Evolutionary conservation across 2,329 filamentous ascomycete genomes (phyloP).

Genomic region (Botrytis fragariae): DNA sequence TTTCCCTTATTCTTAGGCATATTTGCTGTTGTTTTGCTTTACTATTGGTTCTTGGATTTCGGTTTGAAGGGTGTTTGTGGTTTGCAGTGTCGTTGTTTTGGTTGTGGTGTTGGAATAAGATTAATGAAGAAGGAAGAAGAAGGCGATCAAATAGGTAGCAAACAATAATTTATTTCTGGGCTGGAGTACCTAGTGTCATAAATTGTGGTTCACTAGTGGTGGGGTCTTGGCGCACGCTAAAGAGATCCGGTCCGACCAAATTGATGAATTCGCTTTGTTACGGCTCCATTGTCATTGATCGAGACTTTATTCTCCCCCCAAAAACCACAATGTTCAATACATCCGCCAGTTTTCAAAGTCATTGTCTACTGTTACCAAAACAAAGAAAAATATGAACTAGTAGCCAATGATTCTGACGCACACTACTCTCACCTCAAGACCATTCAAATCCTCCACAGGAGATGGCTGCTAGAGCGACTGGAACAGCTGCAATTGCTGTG

Average conservation of each 20-base stretch:
- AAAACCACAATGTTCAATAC: background rate
- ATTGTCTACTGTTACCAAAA: background rate
- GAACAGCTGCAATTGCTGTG: background rate
- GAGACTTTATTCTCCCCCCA: background rate
- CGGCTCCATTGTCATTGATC: background rate
- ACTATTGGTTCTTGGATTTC: conserved; percentile 7
- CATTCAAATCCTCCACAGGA: background rate
- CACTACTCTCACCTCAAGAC: background rate
- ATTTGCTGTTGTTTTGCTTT: conserved; percentile 41
- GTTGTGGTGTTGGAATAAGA: background rate
- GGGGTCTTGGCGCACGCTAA: background rate
- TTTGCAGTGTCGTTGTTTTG: background rate
- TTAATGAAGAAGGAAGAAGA: background rate
- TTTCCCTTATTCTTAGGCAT: conserved; percentile 99
- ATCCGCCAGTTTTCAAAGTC: background rate
- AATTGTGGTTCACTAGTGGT: background rate
- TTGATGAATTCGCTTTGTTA: conserved; percentile 1
- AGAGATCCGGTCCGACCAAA: background rate
- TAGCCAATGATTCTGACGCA: background rate
- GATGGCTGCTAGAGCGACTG: conserved; percentile 5
- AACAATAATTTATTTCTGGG: conserved; percentile 4
- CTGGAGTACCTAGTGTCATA: conserved; percentile 9
- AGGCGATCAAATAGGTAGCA: background rate
- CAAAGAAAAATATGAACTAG: background rate
- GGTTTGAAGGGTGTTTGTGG: background rate